phyloP scores from a whole-genome alignment of 1,284 basidiomycete genomes.

The Boletus albobrunnescens region DNA sequence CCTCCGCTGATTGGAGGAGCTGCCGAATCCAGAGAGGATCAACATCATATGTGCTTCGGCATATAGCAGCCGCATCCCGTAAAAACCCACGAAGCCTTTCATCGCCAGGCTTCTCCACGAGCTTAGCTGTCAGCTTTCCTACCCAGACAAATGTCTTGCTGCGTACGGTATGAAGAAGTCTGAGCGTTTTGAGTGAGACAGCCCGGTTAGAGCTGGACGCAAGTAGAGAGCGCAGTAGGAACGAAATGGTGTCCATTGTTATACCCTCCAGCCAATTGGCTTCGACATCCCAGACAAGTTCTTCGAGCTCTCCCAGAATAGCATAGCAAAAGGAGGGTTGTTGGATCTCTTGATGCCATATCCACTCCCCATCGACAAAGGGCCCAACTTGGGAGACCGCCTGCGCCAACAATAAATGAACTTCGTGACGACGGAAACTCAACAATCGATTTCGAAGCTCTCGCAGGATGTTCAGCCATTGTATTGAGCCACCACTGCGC shows the following conservation, averaged over 20 bases:
- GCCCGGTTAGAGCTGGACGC: background rate
- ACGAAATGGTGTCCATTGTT: slow-evolving; percentile 11
- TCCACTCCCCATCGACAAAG: slow-evolving; percentile 13
- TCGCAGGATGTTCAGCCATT: slow-evolving; percentile 48
- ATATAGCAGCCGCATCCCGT: background rate
- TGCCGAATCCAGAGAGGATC: background rate
- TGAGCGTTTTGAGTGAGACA: background rate
- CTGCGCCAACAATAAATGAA: slow-evolving; percentile 18
- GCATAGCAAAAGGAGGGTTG: slow-evolving; percentile 32
- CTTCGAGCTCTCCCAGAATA: slow-evolving; percentile 37
- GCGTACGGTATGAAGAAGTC: background rate
- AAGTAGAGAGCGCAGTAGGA: slow-evolving; percentile 10
- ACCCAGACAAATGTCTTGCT: slow-evolving; percentile 1
- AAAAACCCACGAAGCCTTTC: background rate
- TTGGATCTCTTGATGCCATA: slow-evolving; percentile 37
- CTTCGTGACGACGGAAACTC: slow-evolving; percentile 37
- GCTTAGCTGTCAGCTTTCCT: background rate
- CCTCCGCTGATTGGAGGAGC: background rate
- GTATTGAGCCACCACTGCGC: slow-evolving; percentile 41
- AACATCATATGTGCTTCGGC: slow-evolving; percentile 4
- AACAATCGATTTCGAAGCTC: slow-evolving; percentile 38
- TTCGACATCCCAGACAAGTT: background rate
- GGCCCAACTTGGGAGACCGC: slow-evolving; percentile 31
- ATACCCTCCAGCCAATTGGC: slow-evolving; percentile 4
- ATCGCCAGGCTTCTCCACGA: background rate